A percentile compares a stretch with the other conserved stretches of the same genome.
Conservation (phyloP, 352 stramenopile species). For the Thraustotheca clavata region DNA sequence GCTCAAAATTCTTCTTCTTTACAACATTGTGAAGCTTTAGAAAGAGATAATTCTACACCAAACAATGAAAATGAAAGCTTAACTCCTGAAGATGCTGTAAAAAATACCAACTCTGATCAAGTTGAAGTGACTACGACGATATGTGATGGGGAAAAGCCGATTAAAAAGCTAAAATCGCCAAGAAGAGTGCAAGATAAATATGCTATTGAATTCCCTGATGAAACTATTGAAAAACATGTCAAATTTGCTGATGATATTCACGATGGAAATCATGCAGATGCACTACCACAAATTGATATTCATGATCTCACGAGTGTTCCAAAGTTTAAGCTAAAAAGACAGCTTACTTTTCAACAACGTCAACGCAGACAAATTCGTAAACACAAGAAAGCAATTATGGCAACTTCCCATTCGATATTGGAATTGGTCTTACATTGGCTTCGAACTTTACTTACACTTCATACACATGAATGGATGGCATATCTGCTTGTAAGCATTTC, state of each 20-base stretch:
- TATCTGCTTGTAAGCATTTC: constrained; percentile 20
- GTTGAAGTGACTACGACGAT: too few species aligned
- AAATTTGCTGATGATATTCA: too few species aligned
- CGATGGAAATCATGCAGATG: too few species aligned
- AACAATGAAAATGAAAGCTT: too few species aligned
- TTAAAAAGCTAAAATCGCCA: too few species aligned
- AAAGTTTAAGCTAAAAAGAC: constrained; percentile 19
- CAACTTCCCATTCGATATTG: constrained; percentile 10
- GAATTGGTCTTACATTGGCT: background rate
- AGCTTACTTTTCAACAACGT: constrained; percentile 17
- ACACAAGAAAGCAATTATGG: background rate
- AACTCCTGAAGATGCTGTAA: too few species aligned
- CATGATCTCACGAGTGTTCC: background rate
- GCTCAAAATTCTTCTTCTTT: too few species aligned
- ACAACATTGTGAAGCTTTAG: too few species aligned
- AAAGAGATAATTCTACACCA: too few species aligned
- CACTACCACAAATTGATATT: background rate
- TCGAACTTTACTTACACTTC: background rate
- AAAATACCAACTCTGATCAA: too few species aligned
- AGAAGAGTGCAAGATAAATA: too few species aligned
- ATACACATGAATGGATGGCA: constrained; percentile 12
- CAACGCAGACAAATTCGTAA: constrained; percentile 9
- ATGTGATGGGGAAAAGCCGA: too few species aligned
- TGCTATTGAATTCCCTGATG: background rate
- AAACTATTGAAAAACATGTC: background rate